Evolutionary conservation across 2,329 filamentous ascomycete genomes (phyloP), one percentile per base, ranked within the genome.

Genomic region (Pseudopyricularia cyperi): DNA sequence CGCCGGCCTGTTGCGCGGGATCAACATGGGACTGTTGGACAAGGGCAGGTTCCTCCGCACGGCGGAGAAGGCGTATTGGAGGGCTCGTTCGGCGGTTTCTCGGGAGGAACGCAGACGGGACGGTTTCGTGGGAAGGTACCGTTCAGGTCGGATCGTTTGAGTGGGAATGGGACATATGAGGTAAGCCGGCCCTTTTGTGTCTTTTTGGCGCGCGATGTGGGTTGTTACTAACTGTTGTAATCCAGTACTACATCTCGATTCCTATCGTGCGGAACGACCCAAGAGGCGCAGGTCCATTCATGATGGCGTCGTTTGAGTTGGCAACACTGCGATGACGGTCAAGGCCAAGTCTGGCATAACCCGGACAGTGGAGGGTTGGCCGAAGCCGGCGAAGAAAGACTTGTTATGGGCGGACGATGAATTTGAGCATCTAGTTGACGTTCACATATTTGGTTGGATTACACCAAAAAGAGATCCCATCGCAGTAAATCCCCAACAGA

Each of bases 1-100:
- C 0, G 78, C 75, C 52, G 71, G 74, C 0, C 62, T 78, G 54
- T 60, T 79, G 12, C 24, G 30, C 15, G 46, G 46, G 3, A 48
- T 48, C 1, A 48, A 33, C 6, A 14, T 48, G 3, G 46, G 46
- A 2, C 28, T 48, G 28, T 17, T 48, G 28, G 28, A 48, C 6
- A 32, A 14, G 46, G 14, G 11, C 11, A 22, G n/a, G n/a, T 48
- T 32, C n/a, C 9, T 7, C 14, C 17, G 26, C n/a, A 22, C 46
- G 6, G 46, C 46, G 46, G 17, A 33, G 14, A 48, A 34, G 49
- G 49, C 49, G 4, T 51, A 51, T 12, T 6, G 19, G 6, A 9
- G 26, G n/a, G n/a, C 34, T 51, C 17, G 34, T 42, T 3, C 24
- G 19, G 22, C 12, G 37, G 35, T 51, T 51, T 17, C 22, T 51